phyloP scores from a whole-genome alignment of 1,284 basidiomycete species.

The Ceratobasidium sp. region DNA sequence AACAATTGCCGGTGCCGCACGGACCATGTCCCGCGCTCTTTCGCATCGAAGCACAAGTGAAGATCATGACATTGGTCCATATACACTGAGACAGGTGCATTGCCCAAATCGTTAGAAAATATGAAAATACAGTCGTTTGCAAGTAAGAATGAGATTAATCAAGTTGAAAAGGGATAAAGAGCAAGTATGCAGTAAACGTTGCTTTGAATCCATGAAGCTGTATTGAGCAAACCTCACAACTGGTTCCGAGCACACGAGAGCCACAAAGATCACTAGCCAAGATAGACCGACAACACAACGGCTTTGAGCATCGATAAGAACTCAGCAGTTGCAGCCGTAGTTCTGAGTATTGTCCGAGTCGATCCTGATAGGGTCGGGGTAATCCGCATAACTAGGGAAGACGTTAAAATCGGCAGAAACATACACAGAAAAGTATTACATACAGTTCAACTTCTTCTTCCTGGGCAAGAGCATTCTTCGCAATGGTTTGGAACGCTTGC shows the following conservation, averaged over 20 bases:
- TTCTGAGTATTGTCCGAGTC: slow-evolving; percentile 92
- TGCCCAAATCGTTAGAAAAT: slow-evolving; percentile 30
- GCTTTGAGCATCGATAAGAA: slow-evolving; percentile 8
- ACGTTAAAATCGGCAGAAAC: slow-evolving; percentile 16
- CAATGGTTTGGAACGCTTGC: slow-evolving; percentile 99
- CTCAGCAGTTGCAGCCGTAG: slow-evolving; percentile 90
- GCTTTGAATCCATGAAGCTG: slow-evolving; percentile 11
- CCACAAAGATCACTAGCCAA: not conserved
- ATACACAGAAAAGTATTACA: slow-evolving; percentile 53
- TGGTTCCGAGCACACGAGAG: slow-evolving; percentile 5
- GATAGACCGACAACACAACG: not conserved
- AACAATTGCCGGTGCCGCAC: slow-evolving; percentile 33
- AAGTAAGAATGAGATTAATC: slow-evolving; percentile 5
- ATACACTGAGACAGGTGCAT: slow-evolving; percentile 15
- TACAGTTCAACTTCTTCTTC: slow-evolving; percentile 96
- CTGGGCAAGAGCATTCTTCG: slow-evolving; percentile 97
- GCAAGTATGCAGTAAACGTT: not conserved
- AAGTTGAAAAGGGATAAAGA: slow-evolving; percentile 5
- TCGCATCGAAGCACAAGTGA: not conserved
- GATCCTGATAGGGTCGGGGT: slow-evolving; percentile 98
- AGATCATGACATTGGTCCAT: slow-evolving; percentile 35
- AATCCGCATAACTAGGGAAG: slow-evolving; percentile 87
- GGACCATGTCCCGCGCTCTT: not conserved
- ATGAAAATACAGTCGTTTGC: slow-evolving; percentile 36
- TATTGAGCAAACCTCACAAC: not conserved